These are phyloP conservation scores for Malus sieversii DNA, from an alignment of 306 rosid genomes.

Conservation along the genomic window DNA sequence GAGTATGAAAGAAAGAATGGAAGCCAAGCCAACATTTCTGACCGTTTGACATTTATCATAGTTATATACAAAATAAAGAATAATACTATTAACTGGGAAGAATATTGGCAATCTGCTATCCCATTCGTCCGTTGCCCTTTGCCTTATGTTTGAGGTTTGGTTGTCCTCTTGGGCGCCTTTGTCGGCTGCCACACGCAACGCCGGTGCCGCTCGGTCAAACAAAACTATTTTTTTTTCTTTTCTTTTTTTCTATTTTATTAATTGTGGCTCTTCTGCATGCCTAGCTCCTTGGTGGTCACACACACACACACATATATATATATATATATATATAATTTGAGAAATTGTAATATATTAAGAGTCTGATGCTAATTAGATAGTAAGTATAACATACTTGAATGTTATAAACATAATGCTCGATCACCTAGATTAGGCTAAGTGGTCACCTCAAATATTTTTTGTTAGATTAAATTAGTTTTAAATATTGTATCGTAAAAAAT, in stretches of 20 bases:
- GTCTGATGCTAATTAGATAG: background rate
- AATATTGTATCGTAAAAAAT: too few relatives aligned
- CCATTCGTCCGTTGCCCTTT: background rate
- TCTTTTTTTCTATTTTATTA: background rate
- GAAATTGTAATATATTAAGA: background rate
- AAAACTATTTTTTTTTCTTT: background rate
- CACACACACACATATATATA: too few relatives aligned
- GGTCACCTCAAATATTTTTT: too few relatives aligned
- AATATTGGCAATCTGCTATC: background rate
- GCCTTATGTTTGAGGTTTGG: background rate
- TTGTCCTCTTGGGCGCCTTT: background rate
- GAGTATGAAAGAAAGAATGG: background rate
- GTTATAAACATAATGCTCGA: too few relatives aligned
- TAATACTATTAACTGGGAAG: background rate
- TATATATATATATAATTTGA: too few relatives aligned
- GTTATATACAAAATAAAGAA: background rate
- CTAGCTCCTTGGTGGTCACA: background rate
- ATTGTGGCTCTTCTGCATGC: background rate
- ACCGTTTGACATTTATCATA: conserved; percentile 53
- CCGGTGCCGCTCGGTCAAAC: conserved; percentile 1
- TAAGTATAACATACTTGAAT: background rate
- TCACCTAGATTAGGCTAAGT: too few relatives aligned
- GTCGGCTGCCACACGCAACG: background rate
- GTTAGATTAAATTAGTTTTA: too few relatives aligned
- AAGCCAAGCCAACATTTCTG: conserved; percentile 53